Evolutionary conservation across 176 grass and related monocot species (phyloP).

Genomic region (Cymbopogon citratus): DNA sequence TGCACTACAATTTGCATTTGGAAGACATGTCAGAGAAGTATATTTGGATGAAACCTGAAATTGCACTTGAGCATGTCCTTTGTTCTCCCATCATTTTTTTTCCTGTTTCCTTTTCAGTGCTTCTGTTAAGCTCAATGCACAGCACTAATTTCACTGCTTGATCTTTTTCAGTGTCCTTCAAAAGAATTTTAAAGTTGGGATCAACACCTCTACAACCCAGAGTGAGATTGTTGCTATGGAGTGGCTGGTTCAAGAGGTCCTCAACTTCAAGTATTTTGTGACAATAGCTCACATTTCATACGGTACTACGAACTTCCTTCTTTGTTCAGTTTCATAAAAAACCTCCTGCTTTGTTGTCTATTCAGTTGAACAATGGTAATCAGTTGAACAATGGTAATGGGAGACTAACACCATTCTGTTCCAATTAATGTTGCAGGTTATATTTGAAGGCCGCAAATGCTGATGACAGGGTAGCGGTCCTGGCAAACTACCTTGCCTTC

Average conservation of each 20-base stretch:
- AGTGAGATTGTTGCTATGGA: slow-evolving; percentile 91
- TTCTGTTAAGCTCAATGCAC: not conserved
- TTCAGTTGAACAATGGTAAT: not conserved
- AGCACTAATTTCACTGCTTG: slow-evolving; percentile 7
- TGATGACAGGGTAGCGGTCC: slow-evolving; percentile 47
- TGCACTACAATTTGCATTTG: not conserved
- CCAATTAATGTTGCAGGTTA: slow-evolving; percentile 59
- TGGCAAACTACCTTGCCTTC: slow-evolving; percentile 59
- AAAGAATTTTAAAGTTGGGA: slow-evolving; percentile 51
- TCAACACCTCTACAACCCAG: slow-evolving; percentile 60
- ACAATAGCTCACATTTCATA: slow-evolving; percentile 77
- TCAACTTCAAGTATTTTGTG: slow-evolving; percentile 73
- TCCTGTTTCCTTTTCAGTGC: not conserved
- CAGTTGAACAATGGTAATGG: no score
- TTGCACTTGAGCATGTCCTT: not conserved
- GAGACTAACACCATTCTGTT: not conserved
- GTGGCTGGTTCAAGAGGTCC: slow-evolving; percentile 91
- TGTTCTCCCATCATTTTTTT: not conserved
- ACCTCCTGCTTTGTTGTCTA: not conserved
- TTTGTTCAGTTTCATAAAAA: no score
- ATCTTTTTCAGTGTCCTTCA: slow-evolving; percentile 54
- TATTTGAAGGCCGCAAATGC: slow-evolving; percentile 86
- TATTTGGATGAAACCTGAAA: not conserved
- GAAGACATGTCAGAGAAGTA: not conserved
- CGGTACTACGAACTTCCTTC: slow-evolving; percentile 41